A percentile compares a stretch with the other conserved stretches of the same genome.
phyloP scores from a whole-genome alignment of 2,329 filamentous ascomycete genomes.

The Diaporthe aspalathi region DNA sequence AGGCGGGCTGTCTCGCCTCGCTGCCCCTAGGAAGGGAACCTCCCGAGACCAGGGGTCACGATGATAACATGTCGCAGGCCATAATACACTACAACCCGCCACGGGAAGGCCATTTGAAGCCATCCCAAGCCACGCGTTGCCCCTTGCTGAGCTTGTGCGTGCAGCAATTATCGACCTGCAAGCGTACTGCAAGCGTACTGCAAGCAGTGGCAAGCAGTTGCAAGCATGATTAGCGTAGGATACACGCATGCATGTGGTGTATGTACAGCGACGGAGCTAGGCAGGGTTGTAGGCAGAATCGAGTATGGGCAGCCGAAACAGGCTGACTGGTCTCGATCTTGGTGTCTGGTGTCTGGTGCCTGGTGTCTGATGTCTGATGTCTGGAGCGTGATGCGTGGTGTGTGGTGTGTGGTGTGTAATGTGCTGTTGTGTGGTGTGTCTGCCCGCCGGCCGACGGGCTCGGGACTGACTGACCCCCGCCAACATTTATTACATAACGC shows the following conservation, averaged over 20 bases:
- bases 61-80: neutral
- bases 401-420: too few relatives aligned
- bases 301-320: neutral
- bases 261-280: neutral
- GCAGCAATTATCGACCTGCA: too few relatives aligned
- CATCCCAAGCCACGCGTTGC: slow-evolving; percentile 2
- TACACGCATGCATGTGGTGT: neutral
- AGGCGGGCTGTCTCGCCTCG: slow-evolving; percentile 17
- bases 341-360: neutral
- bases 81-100: neutral
- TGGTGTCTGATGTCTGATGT: too few relatives aligned
- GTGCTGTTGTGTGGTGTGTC: too few relatives aligned
- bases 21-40: slow-evolving; percentile 22
- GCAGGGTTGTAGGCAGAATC: neutral
- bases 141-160: too few relatives aligned
- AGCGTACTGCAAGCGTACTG: too few relatives aligned
- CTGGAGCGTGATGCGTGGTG: too few relatives aligned
- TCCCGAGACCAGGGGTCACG: slow-evolving; percentile 12
- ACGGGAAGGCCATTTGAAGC: slow-evolving; percentile 2
- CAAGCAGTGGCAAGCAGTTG: neutral
- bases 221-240: neutral
- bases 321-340: slow-evolving; percentile 22
- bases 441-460: slow-evolving; percentile 1
- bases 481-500: neutral
- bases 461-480: neutral